Evolutionary conservation across 176 grass and related monocot genomes (phyloP).

Genomic region (Carex cristatella): DNA sequence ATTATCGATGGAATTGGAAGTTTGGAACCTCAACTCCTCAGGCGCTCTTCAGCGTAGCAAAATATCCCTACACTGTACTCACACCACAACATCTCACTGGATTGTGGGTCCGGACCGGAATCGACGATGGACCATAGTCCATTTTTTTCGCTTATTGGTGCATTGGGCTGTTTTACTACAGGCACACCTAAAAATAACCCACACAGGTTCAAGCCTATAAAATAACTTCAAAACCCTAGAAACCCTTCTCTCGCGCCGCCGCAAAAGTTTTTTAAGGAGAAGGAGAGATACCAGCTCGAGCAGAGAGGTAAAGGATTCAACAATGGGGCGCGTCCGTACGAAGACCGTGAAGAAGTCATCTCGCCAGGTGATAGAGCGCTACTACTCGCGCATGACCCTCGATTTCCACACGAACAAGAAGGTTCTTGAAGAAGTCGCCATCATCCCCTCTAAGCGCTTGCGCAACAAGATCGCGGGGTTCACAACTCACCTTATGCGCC

Average conservation of each 20-base stretch:
- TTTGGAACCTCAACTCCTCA: neutral
- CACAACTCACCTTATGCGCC: slow-evolving; percentile 80
- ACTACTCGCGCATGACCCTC: slow-evolving; percentile 78
- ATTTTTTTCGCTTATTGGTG: neutral
- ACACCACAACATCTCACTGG: neutral
- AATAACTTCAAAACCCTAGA: slow-evolving; percentile 19
- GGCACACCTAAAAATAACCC: neutral
- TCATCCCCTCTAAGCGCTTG: slow-evolving; percentile 82
- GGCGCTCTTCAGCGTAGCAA: neutral
- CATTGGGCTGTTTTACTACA: neutral
- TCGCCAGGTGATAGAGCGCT: slow-evolving; percentile 80
- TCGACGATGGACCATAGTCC: too few relatives aligned
- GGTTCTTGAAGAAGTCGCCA: slow-evolving; percentile 76
- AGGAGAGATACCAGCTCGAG: slow-evolving; percentile 1
- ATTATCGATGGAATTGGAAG: too few relatives aligned
- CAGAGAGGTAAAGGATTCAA: neutral
- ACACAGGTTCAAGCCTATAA: neutral
- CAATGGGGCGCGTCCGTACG: slow-evolving; percentile 82
- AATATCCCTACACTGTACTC: neutral
- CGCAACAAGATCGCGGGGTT: slow-evolving; percentile 92
- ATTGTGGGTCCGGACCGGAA: neutral
- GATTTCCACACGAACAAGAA: slow-evolving; percentile 97
- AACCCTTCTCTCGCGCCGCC: slow-evolving; percentile 11
- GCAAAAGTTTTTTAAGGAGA: slow-evolving; percentile 7
- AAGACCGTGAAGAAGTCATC: slow-evolving; percentile 97